Conservation (phyloP, 2,329 filamentous ascomycete genomes). For the Metarhizium brunneum region DNA sequence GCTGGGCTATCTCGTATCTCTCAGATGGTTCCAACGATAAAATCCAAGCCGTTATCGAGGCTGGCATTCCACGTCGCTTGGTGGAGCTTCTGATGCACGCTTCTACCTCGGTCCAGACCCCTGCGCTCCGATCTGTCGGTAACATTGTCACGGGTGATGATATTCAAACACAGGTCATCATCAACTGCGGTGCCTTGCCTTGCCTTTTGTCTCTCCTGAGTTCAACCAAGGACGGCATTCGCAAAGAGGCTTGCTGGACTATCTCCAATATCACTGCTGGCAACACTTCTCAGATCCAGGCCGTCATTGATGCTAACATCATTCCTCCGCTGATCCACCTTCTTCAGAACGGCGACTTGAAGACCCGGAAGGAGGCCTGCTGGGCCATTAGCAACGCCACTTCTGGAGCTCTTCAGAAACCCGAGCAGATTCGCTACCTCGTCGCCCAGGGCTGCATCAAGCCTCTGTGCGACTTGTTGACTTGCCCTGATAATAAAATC, state of each 20-base stretch:
- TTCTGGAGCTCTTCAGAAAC: slow-evolving; percentile 94
- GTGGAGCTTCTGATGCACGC: slow-evolving; percentile 98
- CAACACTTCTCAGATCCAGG: slow-evolving; percentile 95
- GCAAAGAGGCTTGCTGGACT: slow-evolving; percentile 99
- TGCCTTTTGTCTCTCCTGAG: slow-evolving; percentile 89
- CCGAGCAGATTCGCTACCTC: slow-evolving; percentile 94
- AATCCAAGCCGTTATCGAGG: slow-evolving; percentile 98
- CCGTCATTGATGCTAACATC: slow-evolving; percentile 93
- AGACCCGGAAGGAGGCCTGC: slow-evolving; percentile 98
- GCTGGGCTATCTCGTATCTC: slow-evolving; percentile 98
- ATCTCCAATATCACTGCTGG: slow-evolving; percentile 98
- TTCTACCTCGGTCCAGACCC: slow-evolving; percentile 96
- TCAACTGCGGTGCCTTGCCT: slow-evolving; percentile 90
- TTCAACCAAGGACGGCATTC: slow-evolving; percentile 97
- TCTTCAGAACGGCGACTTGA: slow-evolving; percentile 92
- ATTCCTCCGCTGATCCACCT: slow-evolving; percentile 94
- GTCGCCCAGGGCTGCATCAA: slow-evolving; percentile 93
- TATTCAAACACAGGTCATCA: slow-evolving; percentile 97
- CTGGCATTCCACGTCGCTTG: slow-evolving; percentile 88
- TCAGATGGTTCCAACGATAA: slow-evolving; percentile 98
- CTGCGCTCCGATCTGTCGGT: slow-evolving; percentile 89
- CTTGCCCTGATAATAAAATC: slow-evolving; percentile 99
- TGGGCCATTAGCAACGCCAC: slow-evolving; percentile 99
- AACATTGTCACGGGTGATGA: slow-evolving; percentile 99
- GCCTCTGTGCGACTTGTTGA: slow-evolving; percentile 88